Conservation (phyloP, 345 rosid species). For the Alliaria petiolata region DNA sequence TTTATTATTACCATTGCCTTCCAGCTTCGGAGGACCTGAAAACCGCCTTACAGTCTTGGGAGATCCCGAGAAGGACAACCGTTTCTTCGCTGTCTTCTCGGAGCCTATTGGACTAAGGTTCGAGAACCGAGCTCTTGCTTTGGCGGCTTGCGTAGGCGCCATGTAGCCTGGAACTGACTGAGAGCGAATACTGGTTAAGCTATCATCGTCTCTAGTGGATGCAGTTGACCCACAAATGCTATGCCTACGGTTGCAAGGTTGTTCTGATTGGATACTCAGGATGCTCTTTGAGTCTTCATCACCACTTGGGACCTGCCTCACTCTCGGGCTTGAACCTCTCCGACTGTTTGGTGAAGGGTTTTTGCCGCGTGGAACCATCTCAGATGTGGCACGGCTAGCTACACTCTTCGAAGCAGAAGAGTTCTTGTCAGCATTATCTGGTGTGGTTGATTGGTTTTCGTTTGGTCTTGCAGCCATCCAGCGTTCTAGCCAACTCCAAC, state of each 20-base stretch:
- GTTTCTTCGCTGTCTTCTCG: conserved; percentile 53
- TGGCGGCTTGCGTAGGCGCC: conserved; percentile 64
- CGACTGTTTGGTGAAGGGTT: conserved; percentile 42
- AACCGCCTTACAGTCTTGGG: conserved; percentile 57
- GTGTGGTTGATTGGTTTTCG: conserved; percentile 44
- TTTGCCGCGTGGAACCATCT: conserved; percentile 49
- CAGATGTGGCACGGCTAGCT: conserved; percentile 45
- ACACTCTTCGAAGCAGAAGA: conserved; percentile 60
- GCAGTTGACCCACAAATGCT: conserved; percentile 54
- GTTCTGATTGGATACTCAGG: conserved; percentile 57
- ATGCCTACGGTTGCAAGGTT: conserved; percentile 51
- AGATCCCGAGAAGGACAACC: conserved; percentile 56
- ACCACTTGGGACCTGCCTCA: conserved; percentile 40
- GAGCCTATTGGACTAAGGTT: conserved; percentile 38
- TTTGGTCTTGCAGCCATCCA: conserved; percentile 89
- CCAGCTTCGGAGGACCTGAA: conserved; percentile 64
- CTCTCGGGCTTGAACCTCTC: conserved; percentile 43
- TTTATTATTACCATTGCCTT: conserved; percentile 26
- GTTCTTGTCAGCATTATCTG: conserved; percentile 49
- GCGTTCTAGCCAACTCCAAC: conserved; percentile 99
- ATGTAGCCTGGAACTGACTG: conserved; percentile 65
- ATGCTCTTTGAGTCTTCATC: conserved; percentile 65
- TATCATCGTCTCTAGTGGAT: conserved; percentile 64
- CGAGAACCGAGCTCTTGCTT: conserved; percentile 47
- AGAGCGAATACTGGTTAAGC: conserved; percentile 50